These are phyloP conservation scores for Penicillium sp. DNA, from an alignment of 2,329 filamentous ascomycete genomes.

Conservation along the genomic window DNA sequence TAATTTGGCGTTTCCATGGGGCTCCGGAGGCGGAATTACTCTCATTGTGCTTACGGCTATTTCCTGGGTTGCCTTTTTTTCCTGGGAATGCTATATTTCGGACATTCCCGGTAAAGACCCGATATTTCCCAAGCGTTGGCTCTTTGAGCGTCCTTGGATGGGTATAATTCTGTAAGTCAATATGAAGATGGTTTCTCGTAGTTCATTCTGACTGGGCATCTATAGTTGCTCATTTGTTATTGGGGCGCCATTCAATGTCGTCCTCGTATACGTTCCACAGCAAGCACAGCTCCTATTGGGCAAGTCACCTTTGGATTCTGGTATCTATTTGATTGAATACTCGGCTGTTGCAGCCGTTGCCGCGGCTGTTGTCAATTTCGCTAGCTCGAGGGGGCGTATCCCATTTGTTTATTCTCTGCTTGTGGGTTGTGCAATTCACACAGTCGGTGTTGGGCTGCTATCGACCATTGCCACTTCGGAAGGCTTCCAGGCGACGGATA, in stretches of 20 bases:
- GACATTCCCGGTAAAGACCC: slow-evolving; percentile 23
- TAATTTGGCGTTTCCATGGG: slow-evolving; percentile 46
- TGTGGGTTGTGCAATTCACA: slow-evolving; percentile 25
- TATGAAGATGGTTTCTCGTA: background rate
- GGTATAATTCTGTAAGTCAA: slow-evolving; percentile 25
- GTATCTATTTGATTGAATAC: slow-evolving; percentile 27
- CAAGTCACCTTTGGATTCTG: slow-evolving; percentile 27
- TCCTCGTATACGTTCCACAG: slow-evolving; percentile 31
- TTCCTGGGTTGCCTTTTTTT: slow-evolving; percentile 31
- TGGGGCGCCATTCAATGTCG: slow-evolving; percentile 27
- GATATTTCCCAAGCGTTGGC: slow-evolving; percentile 30
- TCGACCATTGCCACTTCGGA: slow-evolving; percentile 19
- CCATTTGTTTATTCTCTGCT: slow-evolving; percentile 29
- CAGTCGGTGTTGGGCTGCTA: slow-evolving; percentile 26
- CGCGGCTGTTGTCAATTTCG: slow-evolving; percentile 21
- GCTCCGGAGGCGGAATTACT: slow-evolving; percentile 34
- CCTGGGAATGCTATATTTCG: slow-evolving; percentile 32
- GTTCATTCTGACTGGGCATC: background rate
- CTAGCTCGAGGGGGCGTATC: slow-evolving; percentile 22
- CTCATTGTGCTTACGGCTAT: slow-evolving; percentile 24
- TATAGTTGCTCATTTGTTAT: slow-evolving; percentile 27
- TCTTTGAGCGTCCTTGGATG: slow-evolving; percentile 27
- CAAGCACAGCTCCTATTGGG: slow-evolving; percentile 26
- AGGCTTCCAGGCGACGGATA: slow-evolving; percentile 22
- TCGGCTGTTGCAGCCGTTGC: slow-evolving; percentile 24